These are phyloP conservation scores for Pseudopyrenochaeta lycopersici DNA, from an alignment of 2,329 filamentous ascomycete species.

Conservation along the genomic window DNA sequence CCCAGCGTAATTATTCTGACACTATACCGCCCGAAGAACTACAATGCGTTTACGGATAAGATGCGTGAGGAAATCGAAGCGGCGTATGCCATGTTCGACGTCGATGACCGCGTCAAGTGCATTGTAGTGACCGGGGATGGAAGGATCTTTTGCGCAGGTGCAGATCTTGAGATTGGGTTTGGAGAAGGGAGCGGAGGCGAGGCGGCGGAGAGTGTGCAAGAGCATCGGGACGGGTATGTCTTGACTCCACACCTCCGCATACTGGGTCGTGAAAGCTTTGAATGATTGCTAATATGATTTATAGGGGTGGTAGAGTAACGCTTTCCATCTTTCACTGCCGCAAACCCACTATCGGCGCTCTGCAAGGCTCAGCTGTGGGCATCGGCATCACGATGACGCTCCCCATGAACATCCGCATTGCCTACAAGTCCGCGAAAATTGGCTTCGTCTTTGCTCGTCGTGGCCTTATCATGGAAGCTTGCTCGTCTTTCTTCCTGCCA, in stretches of 20 bases:
- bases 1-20: slow-evolving; percentile 69
- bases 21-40: slow-evolving; percentile 69
- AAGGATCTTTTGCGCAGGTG: slow-evolving; percentile 64
- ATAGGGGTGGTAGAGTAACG: slow-evolving; percentile 55
- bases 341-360: slow-evolving; percentile 65
- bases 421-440: slow-evolving; percentile 68
- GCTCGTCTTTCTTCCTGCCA: slow-evolving; percentile 75
- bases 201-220: slow-evolving; percentile 51
- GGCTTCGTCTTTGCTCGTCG: slow-evolving; percentile 78
- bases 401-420: slow-evolving; percentile 64
- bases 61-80: slow-evolving; percentile 70
- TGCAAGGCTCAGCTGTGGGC: slow-evolving; percentile 66
- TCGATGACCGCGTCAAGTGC: slow-evolving; percentile 64
- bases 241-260: neutral
- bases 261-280: neutral
- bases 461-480: slow-evolving; percentile 77
- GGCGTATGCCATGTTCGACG: slow-evolving; percentile 62
- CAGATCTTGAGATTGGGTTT: slow-evolving; percentile 65
- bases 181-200: slow-evolving; percentile 50
- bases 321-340: slow-evolving; percentile 66
- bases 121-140: slow-evolving; percentile 64
- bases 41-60: slow-evolving; percentile 74
- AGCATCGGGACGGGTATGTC: slow-evolving; percentile 64
- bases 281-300: neutral
- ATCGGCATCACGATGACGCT: slow-evolving; percentile 68